A percentile compares a stretch with the other conserved stretches of the same genome.
These are phyloP conservation scores for Streptanthus diversifolius DNA, from an alignment of 345 rosid genomes.

Conservation along the genomic window DNA sequence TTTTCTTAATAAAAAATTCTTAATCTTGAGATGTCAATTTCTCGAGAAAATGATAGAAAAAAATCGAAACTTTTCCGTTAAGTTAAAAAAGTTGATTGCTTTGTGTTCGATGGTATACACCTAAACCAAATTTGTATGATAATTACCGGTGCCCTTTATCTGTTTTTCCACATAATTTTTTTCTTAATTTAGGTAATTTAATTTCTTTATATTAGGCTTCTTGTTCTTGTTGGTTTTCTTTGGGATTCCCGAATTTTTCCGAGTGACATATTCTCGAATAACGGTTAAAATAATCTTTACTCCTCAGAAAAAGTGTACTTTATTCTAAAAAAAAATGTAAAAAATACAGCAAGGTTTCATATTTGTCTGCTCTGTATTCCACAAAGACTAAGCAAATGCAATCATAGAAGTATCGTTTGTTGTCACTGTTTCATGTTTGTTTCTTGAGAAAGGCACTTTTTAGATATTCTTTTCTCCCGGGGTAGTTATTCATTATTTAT, in stretches of 20 bases:
- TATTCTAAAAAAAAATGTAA: background rate
- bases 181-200: too few species aligned
- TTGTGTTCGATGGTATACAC: background rate
- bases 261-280: conserved; percentile 1
- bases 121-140: too few species aligned
- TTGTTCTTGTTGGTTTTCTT: background rate
- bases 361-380: conserved; percentile 26
- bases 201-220: background rate
- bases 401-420: conserved; percentile 22
- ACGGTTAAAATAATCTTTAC: conserved; percentile 4
- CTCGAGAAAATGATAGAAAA: conserved; percentile 10
- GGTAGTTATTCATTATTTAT: conserved; percentile 9
- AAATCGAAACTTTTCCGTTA: conserved; percentile 3
- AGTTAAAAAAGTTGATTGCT: background rate
- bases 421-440: conserved; percentile 14
- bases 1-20: background rate
- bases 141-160: background rate
- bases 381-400: conserved; percentile 13
- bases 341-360: conserved; percentile 17
- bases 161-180: background rate
- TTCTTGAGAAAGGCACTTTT: conserved; percentile 16
- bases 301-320: conserved; percentile 13
- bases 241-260: conserved; percentile 3
- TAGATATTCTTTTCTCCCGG: background rate
- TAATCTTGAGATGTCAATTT: conserved; percentile 1